These are phyloP conservation scores for Phytophthora crassamura DNA, from an alignment of 352 stramenopile species.

Conservation along the genomic window DNA sequence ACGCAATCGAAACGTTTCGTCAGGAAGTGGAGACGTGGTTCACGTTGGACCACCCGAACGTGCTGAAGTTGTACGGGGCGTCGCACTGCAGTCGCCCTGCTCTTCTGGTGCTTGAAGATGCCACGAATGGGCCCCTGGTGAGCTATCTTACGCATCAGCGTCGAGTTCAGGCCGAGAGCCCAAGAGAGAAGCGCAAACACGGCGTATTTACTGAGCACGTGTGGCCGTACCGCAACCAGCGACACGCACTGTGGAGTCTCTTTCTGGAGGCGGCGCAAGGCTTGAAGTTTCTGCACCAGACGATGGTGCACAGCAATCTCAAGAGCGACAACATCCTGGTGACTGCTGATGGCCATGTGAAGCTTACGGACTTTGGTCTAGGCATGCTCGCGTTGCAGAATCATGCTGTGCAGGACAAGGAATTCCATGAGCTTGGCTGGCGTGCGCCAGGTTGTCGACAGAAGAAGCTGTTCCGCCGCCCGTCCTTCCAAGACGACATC, in stretches of 20 bases:
- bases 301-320: conserved; percentile 56
- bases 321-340: conserved; percentile 84
- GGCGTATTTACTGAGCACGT: background rate
- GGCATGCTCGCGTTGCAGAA: conserved; percentile 39
- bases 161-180: conserved; percentile 6
- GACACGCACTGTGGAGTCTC: conserved; percentile 32
- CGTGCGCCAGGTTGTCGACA: conserved; percentile 29
- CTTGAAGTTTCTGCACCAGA: conserved; percentile 73
- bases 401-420: conserved; percentile 13
- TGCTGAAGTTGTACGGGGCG: conserved; percentile 30
- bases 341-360: conserved; percentile 51
- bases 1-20: conserved; percentile 34
- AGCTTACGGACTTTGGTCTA: conserved; percentile 80
- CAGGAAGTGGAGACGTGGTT: conserved; percentile 36
- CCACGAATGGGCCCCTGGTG: conserved; percentile 7
- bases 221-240: conserved; percentile 16
- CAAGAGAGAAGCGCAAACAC: conserved; percentile 7
- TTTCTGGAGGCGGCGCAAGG: conserved; percentile 38
- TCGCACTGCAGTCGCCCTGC: conserved; percentile 35
- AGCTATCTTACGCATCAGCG: conserved; percentile 16
- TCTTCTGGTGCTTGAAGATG: conserved; percentile 30
- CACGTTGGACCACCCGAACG: too few species aligned
- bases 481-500: conserved; percentile 36
- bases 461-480: conserved; percentile 21
- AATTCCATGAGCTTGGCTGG: conserved; percentile 34